Evolutionary conservation across 202 grass and related monocot species (phyloP).

Genomic region (Sporobolus alterniflorus): DNA sequence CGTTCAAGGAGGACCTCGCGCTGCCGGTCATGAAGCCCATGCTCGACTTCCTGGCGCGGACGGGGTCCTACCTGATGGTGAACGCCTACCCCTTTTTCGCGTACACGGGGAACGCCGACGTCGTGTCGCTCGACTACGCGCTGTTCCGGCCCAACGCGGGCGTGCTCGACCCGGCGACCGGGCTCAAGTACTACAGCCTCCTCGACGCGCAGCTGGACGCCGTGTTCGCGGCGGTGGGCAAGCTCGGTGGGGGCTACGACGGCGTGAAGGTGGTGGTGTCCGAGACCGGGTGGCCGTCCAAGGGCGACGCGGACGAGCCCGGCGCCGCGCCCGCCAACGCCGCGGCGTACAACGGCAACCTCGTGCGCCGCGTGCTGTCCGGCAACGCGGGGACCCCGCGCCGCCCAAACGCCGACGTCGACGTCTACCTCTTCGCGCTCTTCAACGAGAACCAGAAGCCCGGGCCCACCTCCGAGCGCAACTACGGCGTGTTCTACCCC

Average conservation of each 20-base stretch:
- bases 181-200: constrained; percentile 87
- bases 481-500: constrained; percentile 95
- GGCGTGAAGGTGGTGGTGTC: constrained; percentile 72
- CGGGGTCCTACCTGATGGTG: constrained; percentile 73
- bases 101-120: constrained; percentile 65
- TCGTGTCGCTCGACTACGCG: constrained; percentile 89
- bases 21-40: constrained; percentile 73
- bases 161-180: constrained; percentile 55
- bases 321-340: constrained; percentile 63
- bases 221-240: constrained; percentile 70
- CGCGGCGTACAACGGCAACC: constrained; percentile 87
- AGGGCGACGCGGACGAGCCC: constrained; percentile 71
- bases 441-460: constrained; percentile 99
- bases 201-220: constrained; percentile 96
- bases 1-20: constrained; percentile 72
- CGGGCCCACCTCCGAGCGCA: constrained; percentile 76
- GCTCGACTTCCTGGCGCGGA: constrained; percentile 64
- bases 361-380: constrained; percentile 75
- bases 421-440: constrained; percentile 93
- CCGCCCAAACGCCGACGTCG: constrained; percentile 66
- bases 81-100: constrained; percentile 96
- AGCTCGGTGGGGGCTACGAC: constrained; percentile 33
- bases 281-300: constrained; percentile 98
- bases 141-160: constrained; percentile 89
- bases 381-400: constrained; percentile 72